Evolutionary conservation across 2,329 filamentous ascomycete species (phyloP), one percentile per base, ranked within the genome.

Genomic region (Cryphonectria naterciae): DNA sequence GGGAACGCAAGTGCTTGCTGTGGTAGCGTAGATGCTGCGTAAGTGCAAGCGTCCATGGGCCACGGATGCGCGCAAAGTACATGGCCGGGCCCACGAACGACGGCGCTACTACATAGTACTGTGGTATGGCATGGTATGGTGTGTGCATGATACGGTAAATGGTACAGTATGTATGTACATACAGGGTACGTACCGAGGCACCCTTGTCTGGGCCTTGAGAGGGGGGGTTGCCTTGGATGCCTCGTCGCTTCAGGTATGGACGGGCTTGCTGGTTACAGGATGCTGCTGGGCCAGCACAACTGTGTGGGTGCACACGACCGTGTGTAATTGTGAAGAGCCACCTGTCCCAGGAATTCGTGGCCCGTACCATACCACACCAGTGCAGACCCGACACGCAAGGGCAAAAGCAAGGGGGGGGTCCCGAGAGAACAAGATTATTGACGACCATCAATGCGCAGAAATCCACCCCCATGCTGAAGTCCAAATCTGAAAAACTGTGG

Each of bases 1-100:
- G 70, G 70, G 68, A 68, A 68, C 63, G 67, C 65, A 46, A 72
- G 41, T 46, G 67, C 67, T 43, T 70, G 65, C 35, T 61, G 58
- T 58, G 39, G 49, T 58, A 35, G 54, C 54, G 54, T 46, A 46
- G 5, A 7, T 49, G 46, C 19, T 39, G 58, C 58, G 32, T 28
- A 41, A 28, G 61, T 64, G 61, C 39, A 64, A 58, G 54, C 54
- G 54, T 58, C 25, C 25, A 32, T 19, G 25, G 28, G 54, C 54
- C 54, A 58, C 54, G 54, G 54, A 32, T 32, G 17, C 35, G 19
- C 19, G 6, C 13, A 22, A 37, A 17, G 56, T 60, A 60, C 56
- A 37, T 28, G 28, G 28, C 64, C 56, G 15, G 63, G 43, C n/a
- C 63, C 25, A 22, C 43, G 61, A 32, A 35, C 43, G 25, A 25